These are phyloP conservation scores for Fusarium sambucinum DNA, from an alignment of 2,329 filamentous ascomycete genomes.

Conservation along the genomic window DNA sequence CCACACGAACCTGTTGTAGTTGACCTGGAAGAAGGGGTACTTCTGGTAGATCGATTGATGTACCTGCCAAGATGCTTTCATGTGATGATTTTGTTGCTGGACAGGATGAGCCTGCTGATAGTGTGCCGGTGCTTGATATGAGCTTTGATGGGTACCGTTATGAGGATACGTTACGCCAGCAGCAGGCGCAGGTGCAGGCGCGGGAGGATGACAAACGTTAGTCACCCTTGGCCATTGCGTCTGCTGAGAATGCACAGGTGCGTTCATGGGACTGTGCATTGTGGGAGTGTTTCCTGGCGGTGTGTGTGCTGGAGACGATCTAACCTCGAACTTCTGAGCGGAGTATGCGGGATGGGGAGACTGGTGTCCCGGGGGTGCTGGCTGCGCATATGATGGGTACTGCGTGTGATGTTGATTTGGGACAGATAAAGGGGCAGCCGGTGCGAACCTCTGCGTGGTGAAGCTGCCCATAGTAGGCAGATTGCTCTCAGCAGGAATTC, in stretches of 20 bases:
- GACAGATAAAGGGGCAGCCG: conserved; percentile 21
- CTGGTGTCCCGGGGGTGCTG: conserved; percentile 22
- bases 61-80: conserved; percentile 52
- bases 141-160: conserved; percentile 8
- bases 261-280: conserved; percentile 6
- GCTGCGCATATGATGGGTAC: conserved; percentile 28
- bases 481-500: conserved; percentile 51
- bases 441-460: conserved; percentile 45
- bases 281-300: conserved; percentile 11
- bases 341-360: conserved; percentile 23
- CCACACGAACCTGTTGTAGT: conserved; percentile 66
- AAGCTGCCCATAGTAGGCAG: conserved; percentile 41
- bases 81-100: conserved; percentile 37
- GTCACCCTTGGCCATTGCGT: conserved; percentile 24
- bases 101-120: conserved; percentile 26
- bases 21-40: conserved; percentile 69
- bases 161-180: conserved; percentile 7
- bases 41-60: conserved; percentile 62
- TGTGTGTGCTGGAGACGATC: conserved; percentile 30
- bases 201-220: background rate
- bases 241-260: conserved; percentile 15
- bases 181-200: background rate
- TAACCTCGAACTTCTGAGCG: conserved; percentile 44
- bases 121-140: conserved; percentile 1
- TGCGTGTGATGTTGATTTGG: conserved; percentile 28